Percentiles rank a stretch among this genome's conserved stretches.
These are phyloP conservation scores for Penicillium crystallinum DNA, from an alignment of 495 filamentous ascomycete genomes.

Conservation along the genomic window DNA sequence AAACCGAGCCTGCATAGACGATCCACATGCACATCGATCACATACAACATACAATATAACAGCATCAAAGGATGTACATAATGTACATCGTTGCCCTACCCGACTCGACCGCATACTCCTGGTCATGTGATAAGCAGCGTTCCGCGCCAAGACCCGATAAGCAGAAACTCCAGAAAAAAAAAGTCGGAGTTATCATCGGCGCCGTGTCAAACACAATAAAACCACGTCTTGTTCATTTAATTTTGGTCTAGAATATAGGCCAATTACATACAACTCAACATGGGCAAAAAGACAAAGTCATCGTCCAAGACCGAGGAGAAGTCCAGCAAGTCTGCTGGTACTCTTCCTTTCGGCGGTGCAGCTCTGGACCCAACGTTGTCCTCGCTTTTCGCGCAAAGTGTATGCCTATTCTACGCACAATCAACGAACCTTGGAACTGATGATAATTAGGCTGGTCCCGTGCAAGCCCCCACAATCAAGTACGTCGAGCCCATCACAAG, in stretches of 20 bases:
- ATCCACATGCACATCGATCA: not conserved
- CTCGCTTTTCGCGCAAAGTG: slow-evolving; percentile 76
- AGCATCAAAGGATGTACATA: not conserved
- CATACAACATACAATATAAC: not conserved
- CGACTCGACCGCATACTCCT: not conserved
- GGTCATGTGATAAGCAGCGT: slow-evolving; percentile 22
- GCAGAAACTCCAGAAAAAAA: slow-evolving; percentile 24
- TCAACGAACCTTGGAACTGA: slow-evolving; percentile 7
- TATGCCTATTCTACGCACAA: slow-evolving; percentile 43
- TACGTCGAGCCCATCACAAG: slow-evolving; percentile 29
- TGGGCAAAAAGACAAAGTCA: slow-evolving; percentile 43
- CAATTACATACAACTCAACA: slow-evolving; percentile 12
- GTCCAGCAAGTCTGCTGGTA: slow-evolving; percentile 10
- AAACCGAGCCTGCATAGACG: not conserved
- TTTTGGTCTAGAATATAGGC: not conserved
- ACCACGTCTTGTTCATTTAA: not conserved
- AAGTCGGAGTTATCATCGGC: slow-evolving; percentile 21
- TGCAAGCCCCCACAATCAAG: slow-evolving; percentile 51
- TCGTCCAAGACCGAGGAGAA: slow-evolving; percentile 22
- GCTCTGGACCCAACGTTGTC: slow-evolving; percentile 69
- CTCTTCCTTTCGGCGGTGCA: slow-evolving; percentile 32
- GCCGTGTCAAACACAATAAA: slow-evolving; percentile 7
- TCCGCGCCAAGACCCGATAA: slow-evolving; percentile 29
- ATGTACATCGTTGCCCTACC: not conserved
- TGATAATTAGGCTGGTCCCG: slow-evolving; percentile 57